Conservation (phyloP, 2,329 filamentous ascomycete species). For the Epicoccum nigrum region DNA sequence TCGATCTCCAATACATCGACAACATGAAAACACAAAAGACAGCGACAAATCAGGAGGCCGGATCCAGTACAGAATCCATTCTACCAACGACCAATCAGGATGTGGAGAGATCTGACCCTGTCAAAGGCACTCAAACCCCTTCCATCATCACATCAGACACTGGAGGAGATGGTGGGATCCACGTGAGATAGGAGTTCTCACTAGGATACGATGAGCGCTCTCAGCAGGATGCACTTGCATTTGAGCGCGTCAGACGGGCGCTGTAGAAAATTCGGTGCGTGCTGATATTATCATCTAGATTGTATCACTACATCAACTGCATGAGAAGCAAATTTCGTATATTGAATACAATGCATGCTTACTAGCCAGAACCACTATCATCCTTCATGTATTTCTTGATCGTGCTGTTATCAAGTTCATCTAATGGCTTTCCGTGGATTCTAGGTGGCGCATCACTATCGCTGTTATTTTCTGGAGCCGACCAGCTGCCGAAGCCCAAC, state of each 20-base stretch:
- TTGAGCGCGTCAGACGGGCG: background rate
- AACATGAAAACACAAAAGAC: background rate
- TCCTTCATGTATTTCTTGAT: constrained; percentile 33
- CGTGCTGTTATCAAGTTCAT: constrained; percentile 30
- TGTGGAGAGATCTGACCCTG: background rate
- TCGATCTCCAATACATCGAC: background rate
- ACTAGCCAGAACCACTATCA: constrained; percentile 18
- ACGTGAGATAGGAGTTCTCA: background rate
- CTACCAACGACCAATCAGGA: background rate
- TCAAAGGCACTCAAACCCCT: background rate
- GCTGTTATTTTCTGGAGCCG: background rate
- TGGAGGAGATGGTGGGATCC: background rate
- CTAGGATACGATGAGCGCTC: background rate
- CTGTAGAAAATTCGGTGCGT: no score
- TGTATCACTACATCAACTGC: no score
- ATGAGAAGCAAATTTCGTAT: background rate
- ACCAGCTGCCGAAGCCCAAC: constrained; percentile 42
- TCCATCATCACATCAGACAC: background rate
- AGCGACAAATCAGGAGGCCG: background rate
- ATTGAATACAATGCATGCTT: no score
- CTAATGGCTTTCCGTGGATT: constrained; percentile 28
- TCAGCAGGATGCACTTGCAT: background rate
- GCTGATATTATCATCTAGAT: no score
- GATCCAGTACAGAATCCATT: background rate
- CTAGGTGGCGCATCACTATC: background rate